Base-by-base conservation (phyloP, 768 basidiomycete species). In the Megacollybia marginata region DNA sequence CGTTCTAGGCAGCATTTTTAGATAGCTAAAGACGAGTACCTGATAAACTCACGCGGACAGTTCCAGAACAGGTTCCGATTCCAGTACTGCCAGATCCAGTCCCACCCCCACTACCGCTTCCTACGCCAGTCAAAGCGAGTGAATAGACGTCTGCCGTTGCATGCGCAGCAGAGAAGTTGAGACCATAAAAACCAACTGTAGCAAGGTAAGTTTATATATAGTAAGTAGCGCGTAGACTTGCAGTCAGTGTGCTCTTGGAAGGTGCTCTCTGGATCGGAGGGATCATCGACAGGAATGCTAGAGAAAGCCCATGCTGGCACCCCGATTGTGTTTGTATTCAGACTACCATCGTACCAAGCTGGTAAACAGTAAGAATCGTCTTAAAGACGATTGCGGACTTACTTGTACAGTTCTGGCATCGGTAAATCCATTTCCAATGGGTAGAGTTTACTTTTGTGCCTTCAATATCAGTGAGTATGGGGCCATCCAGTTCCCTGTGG, bases 341-440 rank as follows among this genome's bases (percentile, higher is more conserved):
- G 61, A 50, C 66, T 66, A 31, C 69, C 67, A 13, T 69, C 65
- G 19, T 62, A 64, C 57, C 73, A 65, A 59, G 70, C 78, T 63
- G 66, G 57, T 66, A 9, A 28, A 43, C 33, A 28, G 6, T 28
- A 28, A 6, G 23, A 28, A 28, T 28, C 6, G 23, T 28, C 23
- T 28, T 28, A 28, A 28, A 28, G 23, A 28, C 23, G 23, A 6
- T 18, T 36, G 28, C 18, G 44, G 31, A 50, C 73, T 51, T 60
- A 80, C 79, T 65, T 42, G 80, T 75, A 67, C 82, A 84, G 62
- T 81, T 76, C 57, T 82, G 77, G 71, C 82, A 84, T 15, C 79
- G 70, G 65, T 74, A 84, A 4, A 82, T 79, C 75, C 78, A 82
- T 53, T 80, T 81, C 80, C 80, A 83, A 54, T 81, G 78, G 1